These are phyloP conservation scores for Populus tremula DNA, from an alignment of 345 rosid species.

Conservation along the genomic window DNA sequence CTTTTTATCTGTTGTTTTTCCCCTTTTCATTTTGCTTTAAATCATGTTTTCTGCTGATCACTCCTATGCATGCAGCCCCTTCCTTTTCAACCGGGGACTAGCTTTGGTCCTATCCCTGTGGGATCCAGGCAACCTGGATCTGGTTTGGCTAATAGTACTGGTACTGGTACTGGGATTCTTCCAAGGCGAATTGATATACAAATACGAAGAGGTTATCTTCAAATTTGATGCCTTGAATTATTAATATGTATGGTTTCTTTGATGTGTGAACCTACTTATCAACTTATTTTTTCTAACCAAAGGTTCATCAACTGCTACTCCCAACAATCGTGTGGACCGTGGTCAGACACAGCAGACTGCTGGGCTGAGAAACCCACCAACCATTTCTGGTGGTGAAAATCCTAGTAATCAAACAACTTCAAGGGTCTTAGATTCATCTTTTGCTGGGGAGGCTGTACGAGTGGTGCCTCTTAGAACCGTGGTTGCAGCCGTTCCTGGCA, in stretches of 20 bases:
- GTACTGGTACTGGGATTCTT: constrained; percentile 48
- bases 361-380: constrained; percentile 32
- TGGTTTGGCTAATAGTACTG: constrained; percentile 46
- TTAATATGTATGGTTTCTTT: not conserved
- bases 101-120: constrained; percentile 47
- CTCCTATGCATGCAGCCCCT: constrained; percentile 48
- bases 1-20: not conserved
- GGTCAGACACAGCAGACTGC: constrained; percentile 38
- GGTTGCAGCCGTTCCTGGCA: constrained; percentile 58
- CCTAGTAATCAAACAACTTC: constrained; percentile 33
- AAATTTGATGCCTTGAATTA: constrained; percentile 5
- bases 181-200: constrained; percentile 77
- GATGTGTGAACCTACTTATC: not conserved
- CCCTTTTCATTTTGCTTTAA: not conserved
- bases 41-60: constrained; percentile 17
- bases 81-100: constrained; percentile 59
- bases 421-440: constrained; percentile 43
- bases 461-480: constrained; percentile 61
- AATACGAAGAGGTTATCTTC: constrained; percentile 60
- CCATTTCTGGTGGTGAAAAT: constrained; percentile 37
- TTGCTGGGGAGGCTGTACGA: constrained; percentile 54
- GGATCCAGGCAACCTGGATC: constrained; percentile 53
- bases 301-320: constrained; percentile 47
- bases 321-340: constrained; percentile 40
- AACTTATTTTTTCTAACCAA: not conserved